Evolutionary conservation across 148 eudicot species (phyloP).

Genomic region (Gaultheria prostrata): DNA sequence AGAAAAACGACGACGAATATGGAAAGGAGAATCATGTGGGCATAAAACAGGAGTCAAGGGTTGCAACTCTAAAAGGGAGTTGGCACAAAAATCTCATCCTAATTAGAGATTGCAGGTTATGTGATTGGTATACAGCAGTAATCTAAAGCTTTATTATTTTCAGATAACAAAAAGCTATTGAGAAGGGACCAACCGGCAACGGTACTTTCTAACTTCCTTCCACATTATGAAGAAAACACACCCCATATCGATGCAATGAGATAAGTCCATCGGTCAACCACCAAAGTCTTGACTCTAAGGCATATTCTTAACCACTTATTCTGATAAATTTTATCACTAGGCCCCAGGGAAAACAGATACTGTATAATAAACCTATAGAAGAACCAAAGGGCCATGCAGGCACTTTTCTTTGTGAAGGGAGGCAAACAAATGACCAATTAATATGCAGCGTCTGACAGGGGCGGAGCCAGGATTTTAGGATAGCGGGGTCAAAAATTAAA

Average conservation of each 20-base stretch:
- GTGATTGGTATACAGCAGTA: background rate
- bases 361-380: background rate
- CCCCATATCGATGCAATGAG: background rate
- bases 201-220: background rate
- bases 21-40: background rate
- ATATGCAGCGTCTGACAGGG: too few relatives aligned
- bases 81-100: background rate
- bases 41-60: background rate
- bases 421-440: background rate
- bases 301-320: background rate
- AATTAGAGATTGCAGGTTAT: background rate
- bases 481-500: too few relatives aligned
- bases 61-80: background rate
- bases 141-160: background rate
- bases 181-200: background rate
- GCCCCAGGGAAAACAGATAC: background rate
- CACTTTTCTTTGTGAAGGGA: background rate
- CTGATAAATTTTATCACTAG: background rate
- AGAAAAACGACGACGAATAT: background rate
- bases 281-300: background rate
- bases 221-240: constrained; percentile 2
- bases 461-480: too few relatives aligned
- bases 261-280: background rate
- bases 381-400: background rate
- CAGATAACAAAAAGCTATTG: background rate